phyloP scores from a whole-genome alignment of 2,329 filamentous ascomycete genomes.

The Alternaria rosae region DNA sequence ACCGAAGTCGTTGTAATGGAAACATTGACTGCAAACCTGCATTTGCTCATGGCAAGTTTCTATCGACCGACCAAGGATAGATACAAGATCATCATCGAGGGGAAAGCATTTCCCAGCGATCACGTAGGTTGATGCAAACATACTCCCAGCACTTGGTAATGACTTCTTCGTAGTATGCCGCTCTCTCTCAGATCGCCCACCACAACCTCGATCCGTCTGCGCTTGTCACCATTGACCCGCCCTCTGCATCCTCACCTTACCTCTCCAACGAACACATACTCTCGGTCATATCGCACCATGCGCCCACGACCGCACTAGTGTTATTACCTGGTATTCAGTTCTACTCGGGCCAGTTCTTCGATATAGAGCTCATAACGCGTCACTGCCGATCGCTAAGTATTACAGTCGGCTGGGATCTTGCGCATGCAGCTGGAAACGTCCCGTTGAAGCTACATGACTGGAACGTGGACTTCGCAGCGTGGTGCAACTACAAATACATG shows the following conservation, averaged over 20 bases:
- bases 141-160: not conserved
- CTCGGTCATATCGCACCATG: slow-evolving; percentile 75
- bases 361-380: slow-evolving; percentile 79
- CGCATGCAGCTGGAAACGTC: slow-evolving; percentile 86
- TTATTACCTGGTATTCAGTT: slow-evolving; percentile 89
- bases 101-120: slow-evolving; percentile 89
- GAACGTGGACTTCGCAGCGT: slow-evolving; percentile 89
- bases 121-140: slow-evolving; percentile 59
- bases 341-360: slow-evolving; percentile 88
- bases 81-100: slow-evolving; percentile 87
- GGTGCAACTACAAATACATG: slow-evolving; percentile 96
- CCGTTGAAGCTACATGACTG: slow-evolving; percentile 82
- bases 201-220: slow-evolving; percentile 69
- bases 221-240: slow-evolving; percentile 75
- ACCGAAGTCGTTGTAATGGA: slow-evolving; percentile 88
- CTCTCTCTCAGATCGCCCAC: slow-evolving; percentile 81
- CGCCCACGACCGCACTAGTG: slow-evolving; percentile 74
- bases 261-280: slow-evolving; percentile 77
- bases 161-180: slow-evolving; percentile 68
- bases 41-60: slow-evolving; percentile 84
- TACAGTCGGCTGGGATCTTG: slow-evolving; percentile 84
- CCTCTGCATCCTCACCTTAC: slow-evolving; percentile 60
- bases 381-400: slow-evolving; percentile 77
- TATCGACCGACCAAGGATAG: slow-evolving; percentile 71
- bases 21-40: slow-evolving; percentile 81